These are phyloP conservation scores for Saprolegnia diclina DNA, from an alignment of 352 stramenopile genomes.

Conservation along the genomic window DNA sequence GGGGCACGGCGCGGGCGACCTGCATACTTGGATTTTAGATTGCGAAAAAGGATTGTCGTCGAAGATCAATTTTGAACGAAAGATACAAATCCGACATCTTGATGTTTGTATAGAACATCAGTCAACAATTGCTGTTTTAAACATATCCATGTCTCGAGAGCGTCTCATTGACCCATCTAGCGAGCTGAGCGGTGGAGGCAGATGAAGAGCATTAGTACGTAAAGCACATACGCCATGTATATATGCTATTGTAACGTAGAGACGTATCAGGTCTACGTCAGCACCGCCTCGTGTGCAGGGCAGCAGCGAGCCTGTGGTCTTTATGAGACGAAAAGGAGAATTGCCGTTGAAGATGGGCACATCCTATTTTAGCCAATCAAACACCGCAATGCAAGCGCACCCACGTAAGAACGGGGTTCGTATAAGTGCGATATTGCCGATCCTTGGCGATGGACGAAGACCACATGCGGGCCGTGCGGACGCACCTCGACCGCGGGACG, in stretches of 20 bases:
- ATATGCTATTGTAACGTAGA: too few relatives aligned
- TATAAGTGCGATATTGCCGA: not conserved
- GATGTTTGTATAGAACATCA: not conserved
- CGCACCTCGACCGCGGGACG: not conserved
- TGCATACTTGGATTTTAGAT: not conserved
- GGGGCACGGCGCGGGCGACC: not conserved
- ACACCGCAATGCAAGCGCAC: not conserved
- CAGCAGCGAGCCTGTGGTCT: not conserved
- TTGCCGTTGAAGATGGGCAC: not conserved
- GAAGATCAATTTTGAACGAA: not conserved
- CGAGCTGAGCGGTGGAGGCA: too few relatives aligned
- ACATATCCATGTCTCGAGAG: too few relatives aligned
- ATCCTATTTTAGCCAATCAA: not conserved
- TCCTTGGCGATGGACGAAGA: slow-evolving; percentile 10
- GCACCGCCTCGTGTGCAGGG: too few relatives aligned
- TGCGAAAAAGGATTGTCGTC: not conserved
- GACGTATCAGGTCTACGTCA: too few relatives aligned
- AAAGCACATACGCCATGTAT: too few relatives aligned
- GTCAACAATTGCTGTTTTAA: too few relatives aligned
- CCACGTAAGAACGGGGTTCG: not conserved
- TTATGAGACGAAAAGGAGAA: not conserved
- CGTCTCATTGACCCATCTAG: too few relatives aligned
- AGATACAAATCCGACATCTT: not conserved
- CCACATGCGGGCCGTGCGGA: slow-evolving; percentile 8
- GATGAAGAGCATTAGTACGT: too few relatives aligned